A percentile compares a stretch with the other conserved stretches of the same genome.
These are phyloP conservation scores for Trifolium subterraneum DNA, from an alignment of 306 rosid species.

Conservation along the genomic window DNA sequence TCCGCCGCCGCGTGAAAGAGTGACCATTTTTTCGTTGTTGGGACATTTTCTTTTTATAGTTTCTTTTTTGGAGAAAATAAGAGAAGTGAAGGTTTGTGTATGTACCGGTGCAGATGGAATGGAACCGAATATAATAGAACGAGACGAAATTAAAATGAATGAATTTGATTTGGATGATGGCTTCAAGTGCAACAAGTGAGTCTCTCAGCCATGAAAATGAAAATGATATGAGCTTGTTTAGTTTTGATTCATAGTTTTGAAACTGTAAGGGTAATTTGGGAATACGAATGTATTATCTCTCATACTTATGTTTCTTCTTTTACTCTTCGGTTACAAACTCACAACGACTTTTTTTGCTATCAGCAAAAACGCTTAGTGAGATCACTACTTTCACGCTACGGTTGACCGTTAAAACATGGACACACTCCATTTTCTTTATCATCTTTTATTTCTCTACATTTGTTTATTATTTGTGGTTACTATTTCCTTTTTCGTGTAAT, in stretches of 20 bases:
- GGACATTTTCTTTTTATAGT: constrained; percentile 35
- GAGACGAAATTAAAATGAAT: not conserved
- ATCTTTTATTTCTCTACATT: too few species aligned
- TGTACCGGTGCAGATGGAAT: not conserved
- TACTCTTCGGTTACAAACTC: constrained; percentile 58
- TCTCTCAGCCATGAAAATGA: constrained; percentile 68
- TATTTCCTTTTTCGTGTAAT: too few species aligned
- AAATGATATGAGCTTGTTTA: constrained; percentile 35
- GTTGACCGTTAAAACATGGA: constrained; percentile 61
- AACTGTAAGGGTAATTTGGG: constrained; percentile 48
- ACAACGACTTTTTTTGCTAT: constrained; percentile 57
- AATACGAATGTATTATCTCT: not conserved
- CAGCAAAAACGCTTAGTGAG: constrained; percentile 40
- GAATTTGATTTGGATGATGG: constrained; percentile 46
- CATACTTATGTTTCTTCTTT: constrained; percentile 22
- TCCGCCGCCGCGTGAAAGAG: constrained; percentile 43
- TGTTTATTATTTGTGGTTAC: too few species aligned
- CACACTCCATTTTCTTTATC: constrained; percentile 23
- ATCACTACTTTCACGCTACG: constrained; percentile 65
- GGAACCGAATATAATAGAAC: not conserved
- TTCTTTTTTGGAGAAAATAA: constrained; percentile 1
- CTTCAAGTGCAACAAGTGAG: constrained; percentile 53
- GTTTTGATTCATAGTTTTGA: constrained; percentile 46
- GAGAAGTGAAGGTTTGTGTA: not conserved
- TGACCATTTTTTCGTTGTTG: constrained; percentile 31